phyloP scores from a whole-genome alignment of 108 stramenopile genomes.

The Cyclotella baltica region DNA sequence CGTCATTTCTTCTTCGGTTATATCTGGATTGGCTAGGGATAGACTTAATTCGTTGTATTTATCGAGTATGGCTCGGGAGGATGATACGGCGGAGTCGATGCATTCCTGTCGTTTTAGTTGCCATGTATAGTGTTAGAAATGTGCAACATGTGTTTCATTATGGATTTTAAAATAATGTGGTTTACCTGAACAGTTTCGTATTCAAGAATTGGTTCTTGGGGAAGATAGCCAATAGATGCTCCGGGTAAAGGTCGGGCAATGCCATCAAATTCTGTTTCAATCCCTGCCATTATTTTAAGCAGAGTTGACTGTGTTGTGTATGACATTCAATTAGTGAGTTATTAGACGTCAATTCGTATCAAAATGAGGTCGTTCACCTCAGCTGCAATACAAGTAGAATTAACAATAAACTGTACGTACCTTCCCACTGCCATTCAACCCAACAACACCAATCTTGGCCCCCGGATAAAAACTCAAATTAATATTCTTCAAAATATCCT shows the following conservation, averaged over 20 bases:
- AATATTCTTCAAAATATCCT: constrained; percentile 88
- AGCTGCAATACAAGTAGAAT: too few relatives aligned
- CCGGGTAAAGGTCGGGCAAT: constrained; percentile 85
- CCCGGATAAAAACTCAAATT: constrained; percentile 91
- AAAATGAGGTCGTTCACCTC: too few relatives aligned
- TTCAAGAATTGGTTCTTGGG: constrained; percentile 84
- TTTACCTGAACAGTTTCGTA: constrained; percentile 66
- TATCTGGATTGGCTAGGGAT: constrained; percentile 85
- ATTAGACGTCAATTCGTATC: too few relatives aligned
- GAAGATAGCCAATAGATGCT: constrained; percentile 85
- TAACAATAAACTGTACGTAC: constrained; percentile 1
- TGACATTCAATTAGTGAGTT: too few relatives aligned
- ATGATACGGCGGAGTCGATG: constrained; percentile 81
- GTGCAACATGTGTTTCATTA: too few relatives aligned
- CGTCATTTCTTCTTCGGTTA: constrained; percentile 78
- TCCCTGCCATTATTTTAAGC: constrained; percentile 95
- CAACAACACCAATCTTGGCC: constrained; percentile 94
- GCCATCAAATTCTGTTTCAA: constrained; percentile 93
- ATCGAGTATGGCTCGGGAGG: constrained; percentile 74
- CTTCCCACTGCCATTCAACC: constrained; percentile 90
- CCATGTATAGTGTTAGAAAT: too few relatives aligned
- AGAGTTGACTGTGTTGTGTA: constrained; percentile 80
- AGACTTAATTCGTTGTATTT: constrained; percentile 79
- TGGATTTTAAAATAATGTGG: too few relatives aligned
- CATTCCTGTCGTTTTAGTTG: too few relatives aligned